Conservation (phyloP, 805 yeast species). For the Metschnikowia kofuensis region DNA sequence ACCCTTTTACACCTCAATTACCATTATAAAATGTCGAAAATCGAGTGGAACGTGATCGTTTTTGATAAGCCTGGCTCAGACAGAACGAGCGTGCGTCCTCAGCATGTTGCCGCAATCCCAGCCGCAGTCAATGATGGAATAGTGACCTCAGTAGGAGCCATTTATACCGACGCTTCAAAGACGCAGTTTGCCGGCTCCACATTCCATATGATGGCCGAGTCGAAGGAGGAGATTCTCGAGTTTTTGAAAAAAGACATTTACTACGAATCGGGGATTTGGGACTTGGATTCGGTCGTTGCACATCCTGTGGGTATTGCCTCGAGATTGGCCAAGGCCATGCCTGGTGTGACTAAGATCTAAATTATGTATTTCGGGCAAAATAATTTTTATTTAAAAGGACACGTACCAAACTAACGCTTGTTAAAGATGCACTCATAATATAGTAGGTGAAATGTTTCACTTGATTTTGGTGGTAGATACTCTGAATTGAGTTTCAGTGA, state of each 20-base stretch:
- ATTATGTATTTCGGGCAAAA: background rate
- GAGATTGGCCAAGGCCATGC: conserved; percentile 34
- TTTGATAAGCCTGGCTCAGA: conserved; percentile 67
- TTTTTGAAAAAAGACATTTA: conserved; percentile 63
- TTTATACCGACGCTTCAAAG: conserved; percentile 44
- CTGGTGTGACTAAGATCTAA: conserved; percentile 23
- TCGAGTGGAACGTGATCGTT: conserved; percentile 52
- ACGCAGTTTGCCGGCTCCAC: conserved; percentile 67
- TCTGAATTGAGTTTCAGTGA: too few relatives aligned
- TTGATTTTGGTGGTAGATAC: too few relatives aligned
- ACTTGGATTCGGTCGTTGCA: conserved; percentile 56
- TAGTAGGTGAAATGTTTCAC: too few relatives aligned
- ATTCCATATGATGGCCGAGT: conserved; percentile 59
- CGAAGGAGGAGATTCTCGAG: conserved; percentile 63
- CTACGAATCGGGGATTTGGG: conserved; percentile 72
- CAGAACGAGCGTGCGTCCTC: conserved; percentile 49
- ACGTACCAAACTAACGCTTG: too few relatives aligned
- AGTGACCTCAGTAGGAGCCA: conserved; percentile 49
- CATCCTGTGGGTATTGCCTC: conserved; percentile 47
- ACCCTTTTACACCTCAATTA: too few relatives aligned
- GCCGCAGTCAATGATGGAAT: conserved; percentile 36
- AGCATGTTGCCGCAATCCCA: conserved; percentile 51
- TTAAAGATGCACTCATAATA: too few relatives aligned
- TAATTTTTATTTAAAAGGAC: too few relatives aligned
- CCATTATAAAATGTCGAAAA: conserved; percentile 14